Base-by-base conservation (phyloP, 768 basidiomycete species). In the Stropharia rugosoannulata region DNA sequence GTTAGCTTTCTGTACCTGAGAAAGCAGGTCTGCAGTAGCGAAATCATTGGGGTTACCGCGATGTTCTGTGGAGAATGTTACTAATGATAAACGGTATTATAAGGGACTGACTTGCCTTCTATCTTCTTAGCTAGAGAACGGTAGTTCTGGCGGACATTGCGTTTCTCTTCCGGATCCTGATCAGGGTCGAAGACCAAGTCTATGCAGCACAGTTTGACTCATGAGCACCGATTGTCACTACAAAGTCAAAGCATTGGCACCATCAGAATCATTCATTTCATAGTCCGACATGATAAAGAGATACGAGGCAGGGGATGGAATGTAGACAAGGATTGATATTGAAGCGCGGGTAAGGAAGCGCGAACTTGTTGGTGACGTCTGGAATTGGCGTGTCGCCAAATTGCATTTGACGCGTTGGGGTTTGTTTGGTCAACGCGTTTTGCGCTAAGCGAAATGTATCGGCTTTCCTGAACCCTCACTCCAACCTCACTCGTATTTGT, bases 81-180 rank as follows among this genome's bases (percentile, higher is more conserved):
- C 25, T 43, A 36, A n/a, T 41, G 47, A 11, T 37, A 38, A 36
- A 37, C 19, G 55, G 11, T 19, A 39, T 11, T 0, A 15, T 22
- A 5, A 8, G 4, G 49, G 16, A 46, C n/a, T 22, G 38, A 70
- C 74, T 48, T 58, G 86, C 91, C 86, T 75, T 87, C 86, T 27
- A 87, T 79, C 51, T 74, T 74, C 59, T 80, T 82, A 44, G 85
- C 79, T 55, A 92, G 71, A 13, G 77, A 71, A 57, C 93, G 85
- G 65, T 93, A 95, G 60, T 82, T 75, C 66, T 85, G 85, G 41
- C 93, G 79, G 6, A 94, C 73, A 39, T 77, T 77, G 59, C 93
- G 85, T 69, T 89, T 87, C 66, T 90, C 87, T 58, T 89, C 86
- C 4, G 86, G 84, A 73, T 93, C 81, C 66, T 94, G 92, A 68